Evolutionary conservation across 2,329 filamentous ascomycete genomes (phyloP).

Genomic region (Polychaeton citri): DNA sequence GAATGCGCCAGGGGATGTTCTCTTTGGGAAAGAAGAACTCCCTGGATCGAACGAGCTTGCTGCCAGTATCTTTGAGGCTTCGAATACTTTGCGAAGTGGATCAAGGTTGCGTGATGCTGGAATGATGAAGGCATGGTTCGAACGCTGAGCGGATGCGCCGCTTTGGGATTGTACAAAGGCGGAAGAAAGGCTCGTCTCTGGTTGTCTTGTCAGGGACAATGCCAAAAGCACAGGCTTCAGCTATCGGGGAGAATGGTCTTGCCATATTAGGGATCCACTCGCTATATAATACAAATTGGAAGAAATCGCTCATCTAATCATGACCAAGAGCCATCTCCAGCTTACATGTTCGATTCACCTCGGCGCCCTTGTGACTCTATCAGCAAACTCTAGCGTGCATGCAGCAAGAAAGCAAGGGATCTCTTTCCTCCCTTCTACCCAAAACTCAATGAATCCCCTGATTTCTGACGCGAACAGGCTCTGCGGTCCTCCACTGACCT

Average conservation of each 20-base stretch:
- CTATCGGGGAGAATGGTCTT: too few relatives aligned
- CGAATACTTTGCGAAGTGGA: background rate
- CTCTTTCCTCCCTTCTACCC: slow-evolving; percentile 86
- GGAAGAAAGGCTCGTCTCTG: too few relatives aligned
- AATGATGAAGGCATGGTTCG: background rate
- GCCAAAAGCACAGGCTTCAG: too few relatives aligned
- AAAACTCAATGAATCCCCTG: slow-evolving; percentile 77
- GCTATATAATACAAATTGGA: too few relatives aligned
- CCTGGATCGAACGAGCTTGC: background rate
- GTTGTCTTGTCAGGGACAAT: too few relatives aligned
- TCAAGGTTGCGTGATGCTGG: background rate
- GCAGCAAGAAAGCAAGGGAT: slow-evolving; percentile 89
- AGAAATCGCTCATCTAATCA: background rate
- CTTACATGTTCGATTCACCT: slow-evolving; percentile 14
- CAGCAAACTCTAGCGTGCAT: slow-evolving; percentile 85
- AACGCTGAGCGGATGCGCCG: background rate
- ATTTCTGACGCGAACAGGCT: slow-evolving; percentile 81
- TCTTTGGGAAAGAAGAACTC: background rate
- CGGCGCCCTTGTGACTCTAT: slow-evolving; percentile 41
- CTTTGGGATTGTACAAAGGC: too few relatives aligned
- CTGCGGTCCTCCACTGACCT: slow-evolving; percentile 79
- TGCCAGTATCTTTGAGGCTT: background rate
- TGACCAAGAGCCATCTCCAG: background rate
- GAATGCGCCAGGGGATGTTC: slow-evolving; percentile 1
- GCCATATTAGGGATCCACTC: too few relatives aligned